phyloP scores from a whole-genome alignment of 108 stramenopile genomes.

The Cafeteria roenbergensis region DNA sequence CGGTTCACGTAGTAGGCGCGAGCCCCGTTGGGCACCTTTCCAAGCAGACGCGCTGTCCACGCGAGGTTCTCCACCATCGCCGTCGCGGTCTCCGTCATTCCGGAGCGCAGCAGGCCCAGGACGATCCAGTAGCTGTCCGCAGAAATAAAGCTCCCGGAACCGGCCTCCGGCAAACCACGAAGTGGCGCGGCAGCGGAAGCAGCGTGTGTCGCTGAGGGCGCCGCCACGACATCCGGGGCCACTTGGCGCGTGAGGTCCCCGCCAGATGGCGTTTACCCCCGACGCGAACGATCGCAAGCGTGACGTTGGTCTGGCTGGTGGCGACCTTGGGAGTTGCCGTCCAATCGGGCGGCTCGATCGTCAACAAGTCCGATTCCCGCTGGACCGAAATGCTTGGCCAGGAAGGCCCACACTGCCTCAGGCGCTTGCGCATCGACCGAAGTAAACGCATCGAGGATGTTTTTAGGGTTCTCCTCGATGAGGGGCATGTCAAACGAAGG shows the following conservation, averaged over 20 bases:
- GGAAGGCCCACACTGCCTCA: background rate
- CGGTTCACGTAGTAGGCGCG: conserved; percentile 41
- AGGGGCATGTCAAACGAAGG: conserved; percentile 25
- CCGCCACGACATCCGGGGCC: too few relatives aligned
- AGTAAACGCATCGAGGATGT: background rate
- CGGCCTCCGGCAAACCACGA: conserved; percentile 26
- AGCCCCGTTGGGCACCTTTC: conserved; percentile 39
- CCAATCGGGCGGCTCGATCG: conserved; percentile 3
- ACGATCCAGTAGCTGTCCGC: conserved; percentile 48
- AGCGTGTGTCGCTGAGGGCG: too few relatives aligned
- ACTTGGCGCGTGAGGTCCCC: background rate
- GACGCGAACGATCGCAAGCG: background rate
- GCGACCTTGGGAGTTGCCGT: background rate
- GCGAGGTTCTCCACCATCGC: conserved; percentile 29
- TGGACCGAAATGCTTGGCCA: conserved; percentile 7
- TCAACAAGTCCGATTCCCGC: too few relatives aligned
- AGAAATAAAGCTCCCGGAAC: conserved; percentile 44
- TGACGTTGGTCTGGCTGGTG: background rate
- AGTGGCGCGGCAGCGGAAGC: background rate
- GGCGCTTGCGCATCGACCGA: too few relatives aligned
- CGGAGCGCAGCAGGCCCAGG: conserved; percentile 28
- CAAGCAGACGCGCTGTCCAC: conserved; percentile 20
- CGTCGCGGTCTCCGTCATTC: conserved; percentile 26
- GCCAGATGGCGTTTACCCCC: background rate
- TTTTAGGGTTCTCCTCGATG: background rate